A percentile compares a stretch with the other conserved stretches of the same genome.
Evolutionary conservation across 768 basidiomycete genomes (phyloP).

Genomic region (Mrakia blollopis): DNA sequence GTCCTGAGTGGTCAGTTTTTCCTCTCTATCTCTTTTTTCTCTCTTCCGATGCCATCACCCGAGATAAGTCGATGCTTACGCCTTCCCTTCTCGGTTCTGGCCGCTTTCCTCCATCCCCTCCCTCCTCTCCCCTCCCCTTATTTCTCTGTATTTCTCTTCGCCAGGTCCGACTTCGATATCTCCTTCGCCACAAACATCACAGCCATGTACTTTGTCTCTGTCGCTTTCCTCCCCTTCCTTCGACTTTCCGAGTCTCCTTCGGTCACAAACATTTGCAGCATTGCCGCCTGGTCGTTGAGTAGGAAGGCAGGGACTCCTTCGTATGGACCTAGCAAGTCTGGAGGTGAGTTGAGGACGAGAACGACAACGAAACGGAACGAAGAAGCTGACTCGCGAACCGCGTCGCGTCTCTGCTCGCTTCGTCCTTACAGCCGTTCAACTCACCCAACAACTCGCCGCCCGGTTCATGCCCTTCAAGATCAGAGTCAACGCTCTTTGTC

Average conservation of each 20-base stretch:
- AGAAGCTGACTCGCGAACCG: neutral
- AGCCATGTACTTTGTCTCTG: constrained; percentile 29
- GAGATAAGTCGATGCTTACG: no score
- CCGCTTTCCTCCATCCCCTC: neutral
- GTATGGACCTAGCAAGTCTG: constrained; percentile 25
- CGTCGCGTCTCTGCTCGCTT: no score
- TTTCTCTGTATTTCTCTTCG: no score
- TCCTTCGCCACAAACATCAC: constrained; percentile 32
- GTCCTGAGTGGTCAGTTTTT: neutral
- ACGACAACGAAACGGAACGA: no score
- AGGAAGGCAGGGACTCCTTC: neutral
- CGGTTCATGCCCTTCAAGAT: constrained; percentile 35
- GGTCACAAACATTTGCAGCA: constrained; percentile 36
- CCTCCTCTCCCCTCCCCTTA: no score
- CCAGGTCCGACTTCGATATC: no score
- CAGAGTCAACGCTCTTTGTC: constrained; percentile 36
- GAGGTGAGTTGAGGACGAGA: no score
- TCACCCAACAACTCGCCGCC: constrained; percentile 35
- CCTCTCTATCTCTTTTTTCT: neutral
- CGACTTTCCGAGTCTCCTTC: neutral
- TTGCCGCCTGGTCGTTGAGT: constrained; percentile 33
- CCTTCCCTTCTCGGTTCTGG: neutral
- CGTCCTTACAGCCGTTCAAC: constrained; percentile 9
- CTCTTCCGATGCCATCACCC: no score
- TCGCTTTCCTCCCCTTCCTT: constrained; percentile 24